phyloP scores from a whole-genome alignment of 2,329 filamentous ascomycete genomes.

The Aspergillus novofumigatus region DNA sequence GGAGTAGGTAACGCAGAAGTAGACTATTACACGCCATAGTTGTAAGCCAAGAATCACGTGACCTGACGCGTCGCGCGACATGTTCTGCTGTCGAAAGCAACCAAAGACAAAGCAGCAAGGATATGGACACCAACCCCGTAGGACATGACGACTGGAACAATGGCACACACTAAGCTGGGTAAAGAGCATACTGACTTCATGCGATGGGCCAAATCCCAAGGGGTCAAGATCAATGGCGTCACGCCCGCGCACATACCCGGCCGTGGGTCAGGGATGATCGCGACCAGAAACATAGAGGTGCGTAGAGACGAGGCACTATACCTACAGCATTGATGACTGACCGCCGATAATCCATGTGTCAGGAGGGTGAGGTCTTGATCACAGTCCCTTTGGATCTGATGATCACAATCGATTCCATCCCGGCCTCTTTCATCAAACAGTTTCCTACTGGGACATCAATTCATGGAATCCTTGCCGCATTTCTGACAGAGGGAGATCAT shows the following conservation, averaged over 20 bases:
- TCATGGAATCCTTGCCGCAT: constrained; percentile 68
- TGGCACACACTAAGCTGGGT: not conserved
- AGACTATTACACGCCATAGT: not conserved
- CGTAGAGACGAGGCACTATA: not conserved
- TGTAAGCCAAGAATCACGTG: not conserved
- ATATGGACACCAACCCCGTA: not conserved
- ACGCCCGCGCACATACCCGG: constrained; percentile 63
- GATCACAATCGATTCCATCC: constrained; percentile 59
- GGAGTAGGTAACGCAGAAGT: not conserved
- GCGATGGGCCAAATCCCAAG: constrained; percentile 61
- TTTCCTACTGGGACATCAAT: constrained; percentile 56
- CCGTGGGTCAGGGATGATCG: constrained; percentile 71
- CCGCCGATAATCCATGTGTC: not conserved
- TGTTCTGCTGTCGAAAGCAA: not conserved
- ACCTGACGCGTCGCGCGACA: not conserved
- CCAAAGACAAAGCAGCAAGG: not conserved
- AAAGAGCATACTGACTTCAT: constrained; percentile 50
- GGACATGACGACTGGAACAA: not conserved
- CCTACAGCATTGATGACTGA: not conserved
- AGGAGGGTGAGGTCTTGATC: constrained; percentile 59
- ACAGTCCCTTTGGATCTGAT: constrained; percentile 60
- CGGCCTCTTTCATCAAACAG: constrained; percentile 47
- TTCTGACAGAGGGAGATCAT: constrained; percentile 51
- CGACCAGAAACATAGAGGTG: constrained; percentile 62
- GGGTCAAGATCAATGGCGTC: constrained; percentile 64